Conservation (phyloP, 129 eudicot genomes). For the Chrysanthemum makinoi region DNA sequence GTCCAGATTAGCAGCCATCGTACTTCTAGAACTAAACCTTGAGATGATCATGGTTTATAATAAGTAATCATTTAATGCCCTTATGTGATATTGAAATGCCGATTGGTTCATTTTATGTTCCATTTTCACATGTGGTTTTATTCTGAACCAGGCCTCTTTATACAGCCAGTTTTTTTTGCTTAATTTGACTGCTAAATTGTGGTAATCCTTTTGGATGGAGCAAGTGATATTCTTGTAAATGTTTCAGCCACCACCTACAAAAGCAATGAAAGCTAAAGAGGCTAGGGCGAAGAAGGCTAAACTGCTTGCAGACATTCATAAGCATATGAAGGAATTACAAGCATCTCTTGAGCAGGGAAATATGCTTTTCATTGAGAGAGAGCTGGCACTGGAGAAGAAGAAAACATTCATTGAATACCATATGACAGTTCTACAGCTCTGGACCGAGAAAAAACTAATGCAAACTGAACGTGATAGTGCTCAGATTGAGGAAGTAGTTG, state of each 20-base stretch:
- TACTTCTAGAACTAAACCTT: too few relatives aligned
- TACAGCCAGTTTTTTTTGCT: too few relatives aligned
- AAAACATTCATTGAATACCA: background rate
- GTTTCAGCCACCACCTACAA: conserved; percentile 1
- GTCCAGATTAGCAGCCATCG: too few relatives aligned
- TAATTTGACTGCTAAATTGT: too few relatives aligned
- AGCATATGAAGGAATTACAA: conserved; percentile 3
- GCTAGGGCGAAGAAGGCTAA: conserved; percentile 12
- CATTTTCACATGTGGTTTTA: too few relatives aligned
- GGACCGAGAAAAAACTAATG: background rate
- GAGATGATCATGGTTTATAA: too few relatives aligned
- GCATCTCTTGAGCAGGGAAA: background rate
- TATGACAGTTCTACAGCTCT: background rate
- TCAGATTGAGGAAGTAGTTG: background rate
- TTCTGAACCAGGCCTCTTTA: too few relatives aligned
- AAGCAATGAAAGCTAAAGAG: conserved; percentile 16
- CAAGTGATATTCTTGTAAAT: too few relatives aligned
- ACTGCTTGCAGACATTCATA: background rate
- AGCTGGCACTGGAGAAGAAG: background rate
- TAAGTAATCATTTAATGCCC: too few relatives aligned
- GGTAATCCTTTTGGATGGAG: too few relatives aligned
- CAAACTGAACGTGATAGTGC: background rate
- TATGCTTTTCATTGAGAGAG: background rate
- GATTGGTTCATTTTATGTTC: too few relatives aligned
- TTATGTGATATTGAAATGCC: too few relatives aligned